Conservation (phyloP, 768 basidiomycete species). For the Boletales sp. region DNA sequence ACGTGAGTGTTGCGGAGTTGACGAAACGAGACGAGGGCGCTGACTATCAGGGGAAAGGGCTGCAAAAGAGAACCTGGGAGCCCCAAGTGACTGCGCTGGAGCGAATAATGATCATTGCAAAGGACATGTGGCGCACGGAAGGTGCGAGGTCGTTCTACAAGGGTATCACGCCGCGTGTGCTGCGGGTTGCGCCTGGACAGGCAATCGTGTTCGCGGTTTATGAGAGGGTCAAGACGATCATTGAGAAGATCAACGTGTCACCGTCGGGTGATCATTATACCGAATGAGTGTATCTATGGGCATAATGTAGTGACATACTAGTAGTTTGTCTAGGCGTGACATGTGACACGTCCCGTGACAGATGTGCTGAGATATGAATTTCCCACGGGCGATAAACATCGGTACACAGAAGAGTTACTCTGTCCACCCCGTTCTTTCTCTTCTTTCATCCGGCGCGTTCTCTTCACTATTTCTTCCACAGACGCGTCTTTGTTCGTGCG, state of each 20-base stretch:
- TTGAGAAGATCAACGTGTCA: conserved; percentile 64
- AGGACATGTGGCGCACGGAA: conserved; percentile 93
- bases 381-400: conserved; percentile 35
- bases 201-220: conserved; percentile 98
- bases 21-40: not conserved
- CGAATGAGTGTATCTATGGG: conserved; percentile 41
- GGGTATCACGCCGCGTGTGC: conserved; percentile 94
- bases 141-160: conserved; percentile 93
- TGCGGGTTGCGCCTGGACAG: conserved; percentile 95
- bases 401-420: conserved; percentile 26
- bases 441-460: conserved; percentile 32
- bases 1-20: conserved; percentile 44
- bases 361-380: conserved; percentile 30
- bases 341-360: conserved; percentile 24
- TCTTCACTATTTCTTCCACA: conserved; percentile 9
- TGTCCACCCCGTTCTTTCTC: conserved; percentile 11
- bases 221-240: conserved; percentile 73
- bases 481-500: conserved; percentile 32
- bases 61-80: conserved; percentile 77
- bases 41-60: conserved; percentile 41
- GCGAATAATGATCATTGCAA: conserved; percentile 74
- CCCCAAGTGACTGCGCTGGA: conserved; percentile 76
- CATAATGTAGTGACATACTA: too few species aligned
- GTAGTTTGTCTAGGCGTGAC: conserved; percentile 2
- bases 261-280: conserved; percentile 63